Evolutionary conservation across 139 green algal genomes (phyloP).

Genomic region (Mesotaenium endlicherianum): DNA sequence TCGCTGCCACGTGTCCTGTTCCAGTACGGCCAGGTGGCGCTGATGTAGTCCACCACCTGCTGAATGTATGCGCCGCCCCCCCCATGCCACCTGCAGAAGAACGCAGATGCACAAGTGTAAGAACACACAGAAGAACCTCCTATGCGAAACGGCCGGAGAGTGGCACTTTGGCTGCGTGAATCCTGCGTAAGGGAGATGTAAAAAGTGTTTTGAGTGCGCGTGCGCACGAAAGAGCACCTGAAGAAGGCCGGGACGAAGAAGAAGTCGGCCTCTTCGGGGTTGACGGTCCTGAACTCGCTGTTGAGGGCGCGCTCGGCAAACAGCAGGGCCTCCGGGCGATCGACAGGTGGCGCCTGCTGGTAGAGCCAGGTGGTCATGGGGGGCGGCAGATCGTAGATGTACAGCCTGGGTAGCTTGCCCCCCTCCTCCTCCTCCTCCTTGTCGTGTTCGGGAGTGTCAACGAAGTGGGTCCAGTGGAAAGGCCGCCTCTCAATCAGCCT

Average conservation of each 20-base stretch:
- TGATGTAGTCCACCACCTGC: constrained; percentile 53
- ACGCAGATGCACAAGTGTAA: background rate
- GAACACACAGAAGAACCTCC: background rate
- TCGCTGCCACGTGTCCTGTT: constrained; percentile 58
- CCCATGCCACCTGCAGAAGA: background rate
- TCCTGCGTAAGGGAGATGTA: background rate
- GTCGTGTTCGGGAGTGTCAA: background rate
- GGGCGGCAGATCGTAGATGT: background rate
- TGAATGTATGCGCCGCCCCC: background rate
- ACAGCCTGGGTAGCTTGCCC: background rate
- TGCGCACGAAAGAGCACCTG: background rate
- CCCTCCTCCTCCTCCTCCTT: background rate
- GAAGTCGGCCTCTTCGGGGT: constrained; percentile 52
- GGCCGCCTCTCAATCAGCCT: too few relatives aligned
- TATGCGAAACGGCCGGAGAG: background rate
- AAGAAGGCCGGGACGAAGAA: constrained; percentile 52
- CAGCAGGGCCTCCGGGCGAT: background rate
- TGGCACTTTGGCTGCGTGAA: background rate
- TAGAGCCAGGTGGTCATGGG: constrained; percentile 11
- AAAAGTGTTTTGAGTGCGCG: background rate
- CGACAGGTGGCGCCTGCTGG: background rate
- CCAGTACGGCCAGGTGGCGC: constrained; percentile 63
- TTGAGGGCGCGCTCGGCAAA: constrained; percentile 46
- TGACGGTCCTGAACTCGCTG: constrained; percentile 30
- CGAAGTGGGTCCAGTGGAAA: too few relatives aligned